These are phyloP conservation scores for Symbiodinium natans DNA, from an alignment of 73 alveolate species.

Conservation along the genomic window DNA sequence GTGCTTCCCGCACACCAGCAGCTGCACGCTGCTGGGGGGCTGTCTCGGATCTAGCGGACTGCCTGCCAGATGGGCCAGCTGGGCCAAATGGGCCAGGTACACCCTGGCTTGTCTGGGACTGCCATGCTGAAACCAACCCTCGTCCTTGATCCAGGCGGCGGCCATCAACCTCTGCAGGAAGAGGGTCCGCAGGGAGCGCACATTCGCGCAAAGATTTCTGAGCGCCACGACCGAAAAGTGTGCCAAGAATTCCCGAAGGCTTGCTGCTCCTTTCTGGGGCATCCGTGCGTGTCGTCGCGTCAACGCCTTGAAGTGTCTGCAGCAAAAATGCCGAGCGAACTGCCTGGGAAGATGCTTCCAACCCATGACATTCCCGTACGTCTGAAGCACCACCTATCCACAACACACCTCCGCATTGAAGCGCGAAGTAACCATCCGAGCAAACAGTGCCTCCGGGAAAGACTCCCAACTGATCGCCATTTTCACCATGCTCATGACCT, in stretches of 20 bases:
- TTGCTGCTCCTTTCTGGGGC: background rate
- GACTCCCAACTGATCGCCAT: background rate
- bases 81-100: too few relatives aligned
- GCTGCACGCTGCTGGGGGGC: background rate
- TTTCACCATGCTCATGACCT: too few relatives aligned
- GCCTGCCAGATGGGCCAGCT: background rate
- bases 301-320: constrained; percentile 25
- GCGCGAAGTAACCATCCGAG: constrained; percentile 37
- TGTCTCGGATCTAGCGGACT: background rate
- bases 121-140: constrained; percentile 16
- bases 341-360: constrained; percentile 17
- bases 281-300: background rate
- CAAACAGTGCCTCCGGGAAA: background rate
- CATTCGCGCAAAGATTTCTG: constrained; percentile 56
- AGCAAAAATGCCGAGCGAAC: constrained; percentile 3
- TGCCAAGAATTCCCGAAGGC: constrained; percentile 34
- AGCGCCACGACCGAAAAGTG: constrained; percentile 19
- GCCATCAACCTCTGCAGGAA: constrained; percentile 46
- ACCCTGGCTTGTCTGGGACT: background rate
- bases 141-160: constrained; percentile 48
- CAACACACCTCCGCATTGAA: background rate
- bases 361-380: background rate
- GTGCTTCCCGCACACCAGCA: constrained; percentile 18
- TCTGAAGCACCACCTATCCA: constrained; percentile 28
- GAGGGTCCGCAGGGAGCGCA: background rate